Conservation (phyloP, 73 alveolate species). For the Tetrahymena borealis region DNA sequence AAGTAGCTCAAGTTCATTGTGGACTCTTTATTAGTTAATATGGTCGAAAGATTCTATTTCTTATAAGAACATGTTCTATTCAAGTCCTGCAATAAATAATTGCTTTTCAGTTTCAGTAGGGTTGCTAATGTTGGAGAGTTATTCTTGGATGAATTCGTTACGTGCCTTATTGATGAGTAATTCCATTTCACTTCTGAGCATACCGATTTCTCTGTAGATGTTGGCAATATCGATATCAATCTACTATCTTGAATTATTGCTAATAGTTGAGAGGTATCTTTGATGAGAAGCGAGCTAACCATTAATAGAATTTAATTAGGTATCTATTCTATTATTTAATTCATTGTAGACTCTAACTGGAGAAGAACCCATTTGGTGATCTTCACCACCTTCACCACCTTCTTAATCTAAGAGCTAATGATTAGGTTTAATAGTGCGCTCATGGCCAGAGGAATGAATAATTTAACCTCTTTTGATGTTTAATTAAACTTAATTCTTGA, state of each 20-base stretch:
- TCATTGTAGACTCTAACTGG: neutral
- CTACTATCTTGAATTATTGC: neutral
- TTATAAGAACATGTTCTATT: neutral
- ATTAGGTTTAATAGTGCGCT: neutral
- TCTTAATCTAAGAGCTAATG: neutral
- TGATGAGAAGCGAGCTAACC: neutral
- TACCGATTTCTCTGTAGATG: neutral
- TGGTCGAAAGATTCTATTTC: neutral
- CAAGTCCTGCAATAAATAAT: neutral
- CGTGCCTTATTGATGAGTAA: neutral
- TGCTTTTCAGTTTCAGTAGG: neutral
- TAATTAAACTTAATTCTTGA: neutral
- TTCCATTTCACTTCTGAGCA: neutral
- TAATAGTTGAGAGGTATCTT: neutral
- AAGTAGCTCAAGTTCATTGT: neutral
- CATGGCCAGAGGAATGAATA: neutral
- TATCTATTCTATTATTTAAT: neutral
- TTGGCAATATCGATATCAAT: neutral
- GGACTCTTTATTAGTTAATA: neutral
- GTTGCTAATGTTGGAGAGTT: neutral
- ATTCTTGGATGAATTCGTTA: neutral
- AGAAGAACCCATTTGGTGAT: neutral
- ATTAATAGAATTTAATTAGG: neutral
- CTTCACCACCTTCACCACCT: neutral
- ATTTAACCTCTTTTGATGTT: neutral